Base-by-base conservation (phyloP, 2,329 filamentous ascomycete species). In the Neoascochyta sp. region DNA sequence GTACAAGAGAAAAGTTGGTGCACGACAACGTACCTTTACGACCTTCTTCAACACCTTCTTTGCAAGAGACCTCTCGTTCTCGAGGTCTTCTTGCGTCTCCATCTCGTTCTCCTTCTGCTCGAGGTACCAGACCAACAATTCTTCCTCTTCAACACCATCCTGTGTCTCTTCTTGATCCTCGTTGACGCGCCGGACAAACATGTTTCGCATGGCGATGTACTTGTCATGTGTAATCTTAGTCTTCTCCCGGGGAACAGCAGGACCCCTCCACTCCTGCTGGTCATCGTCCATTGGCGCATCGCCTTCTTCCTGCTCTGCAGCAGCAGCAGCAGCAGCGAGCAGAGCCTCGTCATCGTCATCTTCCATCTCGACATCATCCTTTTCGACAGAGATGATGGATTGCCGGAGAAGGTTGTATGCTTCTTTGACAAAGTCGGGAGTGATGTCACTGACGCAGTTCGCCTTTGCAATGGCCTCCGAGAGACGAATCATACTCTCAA, bases 401-500 rank as follows among this genome's bases (percentile, higher is more conserved):
- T 95, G 89, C 22, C 88, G 75, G 9, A 98, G 76, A 7, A 98
- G 75, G 50, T 92, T 87, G 63, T 83, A 96, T 0, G 90, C 92
- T 65, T 98, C 92, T 22, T 83, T 76, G 10, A 98, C 92, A 65
- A 96, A 94, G 0, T 78, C 76, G 1, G 84, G 75, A 0, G 80
- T 81, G 39, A 98, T 84, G 43, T 95, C 88, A 51, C 90, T 85
- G 9, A 95, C 87, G 58, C 92, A 98, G 60, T 95, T 96, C 36
- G 88, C 87, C 66, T 96, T 96, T 36, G 92, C 92, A 47, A 98
- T 95, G n/a, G 92, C 92, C 64, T 98, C 92, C 32, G 84, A 90
- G 33, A 98, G 70, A 43, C 92, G 87, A 47, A 98, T 96, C 75
- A 98, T 81, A 57, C 83, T 90, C 66, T 98, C 92, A 2, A 98